A percentile compares a stretch with the other conserved stretches of the same genome.
Evolutionary conservation across 441 rosid genomes (phyloP).

Genomic region (Jatropha multifida): DNA sequence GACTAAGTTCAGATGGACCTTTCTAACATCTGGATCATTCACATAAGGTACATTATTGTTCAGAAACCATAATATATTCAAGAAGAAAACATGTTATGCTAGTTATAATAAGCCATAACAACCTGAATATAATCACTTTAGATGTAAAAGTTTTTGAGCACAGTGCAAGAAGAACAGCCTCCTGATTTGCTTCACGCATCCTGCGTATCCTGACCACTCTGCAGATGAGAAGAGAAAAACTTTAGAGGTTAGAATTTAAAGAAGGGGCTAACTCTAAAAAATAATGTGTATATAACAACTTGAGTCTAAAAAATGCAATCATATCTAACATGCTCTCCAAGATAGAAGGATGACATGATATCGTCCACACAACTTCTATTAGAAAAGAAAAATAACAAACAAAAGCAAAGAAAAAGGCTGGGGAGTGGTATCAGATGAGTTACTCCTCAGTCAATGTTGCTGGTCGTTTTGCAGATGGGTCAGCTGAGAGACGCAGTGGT

Average conservation of each 20-base stretch:
- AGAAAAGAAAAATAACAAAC: background rate
- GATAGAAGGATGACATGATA: slow-evolving; percentile 9
- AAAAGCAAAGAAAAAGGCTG: slow-evolving; percentile 8
- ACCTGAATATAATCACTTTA: slow-evolving; percentile 94
- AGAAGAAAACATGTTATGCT: slow-evolving; percentile 13
- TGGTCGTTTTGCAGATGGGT: slow-evolving; percentile 88
- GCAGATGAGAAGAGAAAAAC: slow-evolving; percentile 21
- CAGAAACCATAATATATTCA: background rate
- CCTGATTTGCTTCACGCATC: slow-evolving; percentile 86
- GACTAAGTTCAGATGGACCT: background rate
- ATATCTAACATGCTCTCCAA: background rate
- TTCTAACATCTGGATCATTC: background rate
- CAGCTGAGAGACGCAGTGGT: slow-evolving; percentile 94
- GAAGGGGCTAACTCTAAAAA: background rate
- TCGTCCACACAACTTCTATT: slow-evolving; percentile 4
- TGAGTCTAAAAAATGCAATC: background rate
- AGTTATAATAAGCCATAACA: slow-evolving; percentile 14
- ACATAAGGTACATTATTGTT: background rate
- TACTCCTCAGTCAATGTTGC: slow-evolving; percentile 91
- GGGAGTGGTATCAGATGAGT: slow-evolving; percentile 8
- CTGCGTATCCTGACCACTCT: slow-evolving; percentile 95
- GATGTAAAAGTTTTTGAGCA: slow-evolving; percentile 85
- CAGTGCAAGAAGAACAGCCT: slow-evolving; percentile 90
- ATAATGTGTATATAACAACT: slow-evolving; percentile 3
- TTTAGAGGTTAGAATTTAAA: slow-evolving; percentile 7